Conservation (phyloP, 2,329 filamentous ascomycete species). For the Bipolaris victoriae region DNA sequence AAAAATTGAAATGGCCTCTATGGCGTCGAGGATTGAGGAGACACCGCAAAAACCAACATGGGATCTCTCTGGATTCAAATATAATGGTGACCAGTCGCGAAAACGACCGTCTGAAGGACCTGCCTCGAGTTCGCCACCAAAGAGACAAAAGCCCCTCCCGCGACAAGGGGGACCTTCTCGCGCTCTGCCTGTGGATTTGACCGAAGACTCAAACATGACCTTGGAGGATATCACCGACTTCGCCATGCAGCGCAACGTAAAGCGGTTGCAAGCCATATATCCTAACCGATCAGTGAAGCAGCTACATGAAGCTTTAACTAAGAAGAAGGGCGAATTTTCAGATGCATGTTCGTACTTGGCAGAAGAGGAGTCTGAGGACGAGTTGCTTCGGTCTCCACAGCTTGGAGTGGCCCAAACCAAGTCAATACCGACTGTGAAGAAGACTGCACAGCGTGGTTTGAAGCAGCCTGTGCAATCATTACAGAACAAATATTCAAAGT, state of each 20-base stretch:
- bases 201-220: conserved; percentile 23
- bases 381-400: conserved; percentile 38
- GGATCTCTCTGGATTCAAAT: conserved; percentile 36
- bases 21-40: conserved; percentile 38
- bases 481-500: conserved; percentile 59
- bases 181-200: conserved; percentile 42
- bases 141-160: conserved; percentile 32
- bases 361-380: conserved; percentile 41
- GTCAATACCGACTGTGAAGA: conserved; percentile 46
- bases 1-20: conserved; percentile 53
- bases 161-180: conserved; percentile 43
- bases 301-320: conserved; percentile 58
- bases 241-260: conserved; percentile 57
- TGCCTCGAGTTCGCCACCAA: conserved; percentile 26
- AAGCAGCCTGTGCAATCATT: conserved; percentile 63
- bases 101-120: conserved; percentile 38
- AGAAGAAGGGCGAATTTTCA: conserved; percentile 60
- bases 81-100: conserved; percentile 27
- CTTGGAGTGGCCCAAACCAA: conserved; percentile 29
- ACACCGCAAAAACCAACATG: conserved; percentile 43
- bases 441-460: conserved; percentile 61
- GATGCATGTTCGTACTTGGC: conserved; percentile 52
- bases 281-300: conserved; percentile 54
- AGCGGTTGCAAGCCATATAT: conserved; percentile 58
- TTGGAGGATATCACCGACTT: conserved; percentile 53